Evolutionary conservation across 129 eudicot genomes (phyloP).

Genomic region (Logfia minima): DNA sequence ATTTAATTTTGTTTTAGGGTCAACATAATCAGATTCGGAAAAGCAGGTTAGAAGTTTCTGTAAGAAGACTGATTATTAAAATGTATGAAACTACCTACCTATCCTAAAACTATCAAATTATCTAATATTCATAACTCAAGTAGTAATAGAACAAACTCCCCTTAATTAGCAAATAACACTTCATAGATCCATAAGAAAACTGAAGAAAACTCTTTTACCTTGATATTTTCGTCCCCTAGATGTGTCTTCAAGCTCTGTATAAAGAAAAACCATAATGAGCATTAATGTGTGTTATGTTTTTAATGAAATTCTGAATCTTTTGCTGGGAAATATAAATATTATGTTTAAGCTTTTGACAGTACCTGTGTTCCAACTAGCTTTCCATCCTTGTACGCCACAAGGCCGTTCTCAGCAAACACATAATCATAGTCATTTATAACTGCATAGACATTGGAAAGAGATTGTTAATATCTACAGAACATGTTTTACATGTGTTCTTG

Average conservation of each 20-base stretch:
- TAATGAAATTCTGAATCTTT: background rate
- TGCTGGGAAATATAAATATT: background rate
- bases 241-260: constrained; percentile 81
- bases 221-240: constrained; percentile 85
- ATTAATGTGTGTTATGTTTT: background rate
- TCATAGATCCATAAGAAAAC: constrained; percentile 2
- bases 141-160: constrained; percentile 1
- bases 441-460: constrained; percentile 37
- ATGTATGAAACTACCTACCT: constrained; percentile 7
- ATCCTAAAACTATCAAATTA: background rate
- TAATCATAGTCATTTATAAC: constrained; percentile 78
- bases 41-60: background rate
- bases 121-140: background rate
- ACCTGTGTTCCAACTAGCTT: constrained; percentile 80
- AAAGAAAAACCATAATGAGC: constrained; percentile 20
- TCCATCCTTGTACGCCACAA: constrained; percentile 87
- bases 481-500: background rate
- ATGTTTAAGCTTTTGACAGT: constrained; percentile 13
- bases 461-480: constrained; percentile 10
- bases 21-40: background rate
- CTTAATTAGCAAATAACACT: constrained; percentile 14
- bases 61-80: background rate
- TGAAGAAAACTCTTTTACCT: constrained; percentile 43
- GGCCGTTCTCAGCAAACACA: constrained; percentile 94
- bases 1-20: background rate